A percentile compares a stretch with the other conserved stretches of the same genome.
Conservation (phyloP, 805 yeast genomes). For the Saccharomyces mikatae region DNA sequence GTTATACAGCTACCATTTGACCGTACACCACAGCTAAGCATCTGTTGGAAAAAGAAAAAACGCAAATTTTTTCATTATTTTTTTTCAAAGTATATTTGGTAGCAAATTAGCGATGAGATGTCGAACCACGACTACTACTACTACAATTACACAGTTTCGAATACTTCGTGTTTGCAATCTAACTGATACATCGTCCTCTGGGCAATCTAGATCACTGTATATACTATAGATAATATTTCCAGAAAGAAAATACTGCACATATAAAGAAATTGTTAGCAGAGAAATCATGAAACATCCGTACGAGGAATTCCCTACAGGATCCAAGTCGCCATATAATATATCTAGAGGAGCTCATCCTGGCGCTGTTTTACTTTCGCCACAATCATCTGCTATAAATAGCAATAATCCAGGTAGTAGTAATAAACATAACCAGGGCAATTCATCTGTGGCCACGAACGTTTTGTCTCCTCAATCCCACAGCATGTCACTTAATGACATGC, state of each 20-base stretch:
- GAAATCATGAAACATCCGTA: conserved; percentile 10
- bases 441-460: conserved; percentile 3
- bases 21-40: not conserved
- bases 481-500: conserved; percentile 17
- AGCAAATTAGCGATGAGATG: not conserved
- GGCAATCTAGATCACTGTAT: not conserved
- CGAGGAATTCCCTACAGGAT: conserved; percentile 20
- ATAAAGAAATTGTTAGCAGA: not conserved
- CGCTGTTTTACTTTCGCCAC: conserved; percentile 33
- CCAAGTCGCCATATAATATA: conserved; percentile 23
- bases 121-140: not conserved
- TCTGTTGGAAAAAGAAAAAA: not conserved
- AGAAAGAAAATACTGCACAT: not conserved
- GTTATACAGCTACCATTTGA: not conserved
- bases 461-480: conserved; percentile 13
- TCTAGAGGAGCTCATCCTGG: conserved; percentile 35
- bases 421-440: conserved; percentile 1
- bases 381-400: conserved; percentile 17
- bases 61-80: not conserved
- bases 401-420: conserved; percentile 1
- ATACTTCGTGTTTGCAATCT: not conserved
- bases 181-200: not conserved
- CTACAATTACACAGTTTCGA: not conserved
- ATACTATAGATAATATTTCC: not conserved
- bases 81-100: not conserved